A percentile compares a stretch with the other conserved stretches of the same genome.
phyloP scores from a whole-genome alignment of 129 eudicot species.

The Centella asiatica region DNA sequence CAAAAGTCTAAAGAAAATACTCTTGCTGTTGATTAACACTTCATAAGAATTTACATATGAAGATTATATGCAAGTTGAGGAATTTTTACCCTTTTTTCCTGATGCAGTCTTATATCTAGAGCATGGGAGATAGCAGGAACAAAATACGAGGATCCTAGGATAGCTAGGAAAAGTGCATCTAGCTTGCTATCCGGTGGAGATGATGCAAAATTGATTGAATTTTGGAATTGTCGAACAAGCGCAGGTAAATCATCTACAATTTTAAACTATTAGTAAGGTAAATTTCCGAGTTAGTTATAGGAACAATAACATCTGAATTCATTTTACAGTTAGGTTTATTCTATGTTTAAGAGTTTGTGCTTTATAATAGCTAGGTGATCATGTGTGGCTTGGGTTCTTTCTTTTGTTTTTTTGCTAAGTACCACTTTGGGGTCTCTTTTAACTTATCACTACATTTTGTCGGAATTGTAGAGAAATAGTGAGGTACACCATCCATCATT shows the following conservation, averaged over 20 bases:
- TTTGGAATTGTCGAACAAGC: constrained; percentile 7
- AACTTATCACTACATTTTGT: too few species aligned
- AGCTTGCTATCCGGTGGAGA: constrained; percentile 2
- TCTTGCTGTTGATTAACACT: neutral
- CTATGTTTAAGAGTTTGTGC: neutral
- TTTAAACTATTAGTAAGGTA: neutral
- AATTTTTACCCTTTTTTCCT: neutral
- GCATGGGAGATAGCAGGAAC: constrained; percentile 13
- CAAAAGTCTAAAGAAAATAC: neutral
- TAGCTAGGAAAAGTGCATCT: constrained; percentile 2
- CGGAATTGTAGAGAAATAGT: too few species aligned
- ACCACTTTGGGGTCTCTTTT: too few species aligned
- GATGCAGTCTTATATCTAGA: constrained; percentile 5
- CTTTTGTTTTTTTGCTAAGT: too few species aligned
- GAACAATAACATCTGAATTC: neutral
- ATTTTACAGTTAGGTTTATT: neutral
- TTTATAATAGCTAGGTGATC: neutral
- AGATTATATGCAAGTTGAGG: neutral
- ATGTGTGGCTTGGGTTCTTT: too few species aligned
- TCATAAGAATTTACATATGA: neutral
- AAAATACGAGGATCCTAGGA: constrained; percentile 1
- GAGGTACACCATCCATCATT: too few species aligned
- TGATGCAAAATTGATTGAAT: neutral
- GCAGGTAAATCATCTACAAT: constrained; percentile 1
- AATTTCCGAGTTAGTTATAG: neutral